These are phyloP conservation scores for Galerina sulciceps DNA, from an alignment of 768 basidiomycete genomes.

Conservation along the genomic window DNA sequence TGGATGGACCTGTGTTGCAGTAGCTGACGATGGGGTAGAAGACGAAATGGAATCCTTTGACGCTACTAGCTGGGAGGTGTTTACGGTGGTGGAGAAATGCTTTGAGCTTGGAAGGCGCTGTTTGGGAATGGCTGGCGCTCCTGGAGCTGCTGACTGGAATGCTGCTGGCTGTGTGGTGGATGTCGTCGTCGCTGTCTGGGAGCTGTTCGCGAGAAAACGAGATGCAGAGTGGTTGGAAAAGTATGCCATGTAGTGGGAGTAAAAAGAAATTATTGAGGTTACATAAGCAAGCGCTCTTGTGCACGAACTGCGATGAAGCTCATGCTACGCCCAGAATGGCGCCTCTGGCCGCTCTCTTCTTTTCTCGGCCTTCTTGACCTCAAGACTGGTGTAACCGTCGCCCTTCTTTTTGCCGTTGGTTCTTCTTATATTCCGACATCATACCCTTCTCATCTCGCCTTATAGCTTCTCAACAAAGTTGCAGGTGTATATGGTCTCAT, in stretches of 20 bases:
- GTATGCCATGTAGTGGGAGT: conserved; percentile 57
- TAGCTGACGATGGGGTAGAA: conserved; percentile 37
- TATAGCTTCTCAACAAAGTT: conserved; percentile 92
- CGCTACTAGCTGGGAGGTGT: conserved; percentile 44
- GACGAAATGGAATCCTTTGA: conserved; percentile 44
- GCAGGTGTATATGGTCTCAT: conserved; percentile 97
- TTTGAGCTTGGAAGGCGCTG: conserved; percentile 65
- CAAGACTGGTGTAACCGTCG: conserved; percentile 90
- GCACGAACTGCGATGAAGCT: conserved; percentile 64
- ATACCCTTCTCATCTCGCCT: conserved; percentile 8
- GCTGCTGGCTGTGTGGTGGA: conserved; percentile 26
- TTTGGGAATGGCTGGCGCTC: conserved; percentile 32
- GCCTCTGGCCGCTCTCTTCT: conserved; percentile 79
- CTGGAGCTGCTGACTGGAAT: conserved; percentile 22
- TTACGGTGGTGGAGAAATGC: conserved; percentile 62
- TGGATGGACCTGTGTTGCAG: conserved; percentile 60
- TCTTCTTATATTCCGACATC: not conserved
- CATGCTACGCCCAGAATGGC: conserved; percentile 81
- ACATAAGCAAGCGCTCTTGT: conserved; percentile 32
- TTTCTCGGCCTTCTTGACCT: conserved; percentile 90
- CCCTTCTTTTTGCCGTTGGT: conserved; percentile 87
- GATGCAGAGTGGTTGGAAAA: conserved; percentile 84
- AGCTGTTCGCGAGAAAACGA: conserved; percentile 64
- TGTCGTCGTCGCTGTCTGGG: conserved; percentile 29
- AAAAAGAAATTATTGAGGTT: conserved; percentile 26